Conservation (phyloP, 2,329 filamentous ascomycete genomes). For the Trichoderma afroharzianum region DNA sequence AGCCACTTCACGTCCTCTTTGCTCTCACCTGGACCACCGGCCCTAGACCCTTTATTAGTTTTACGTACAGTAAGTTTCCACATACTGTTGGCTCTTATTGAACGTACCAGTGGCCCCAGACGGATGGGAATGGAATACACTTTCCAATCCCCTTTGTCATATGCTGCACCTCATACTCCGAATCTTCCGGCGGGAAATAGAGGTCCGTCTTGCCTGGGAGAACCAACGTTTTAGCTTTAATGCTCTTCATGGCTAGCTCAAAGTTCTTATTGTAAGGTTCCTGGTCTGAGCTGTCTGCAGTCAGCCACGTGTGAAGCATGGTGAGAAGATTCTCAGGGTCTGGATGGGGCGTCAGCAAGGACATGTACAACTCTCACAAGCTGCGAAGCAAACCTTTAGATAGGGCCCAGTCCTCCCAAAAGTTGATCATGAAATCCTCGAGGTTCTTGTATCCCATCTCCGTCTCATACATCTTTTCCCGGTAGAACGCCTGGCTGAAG, state of each 20-base stretch:
- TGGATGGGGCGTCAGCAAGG: not conserved
- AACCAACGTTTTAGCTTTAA: slow-evolving; percentile 70
- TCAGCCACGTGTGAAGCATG: slow-evolving; percentile 78
- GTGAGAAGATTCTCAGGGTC: slow-evolving; percentile 71
- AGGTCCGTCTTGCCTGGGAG: slow-evolving; percentile 70
- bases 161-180: slow-evolving; percentile 63
- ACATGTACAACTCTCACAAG: not conserved
- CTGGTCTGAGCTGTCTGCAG: slow-evolving; percentile 65
- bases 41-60: slow-evolving; percentile 36
- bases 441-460: slow-evolving; percentile 62
- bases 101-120: slow-evolving; percentile 40
- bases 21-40: slow-evolving; percentile 67
- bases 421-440: slow-evolving; percentile 69
- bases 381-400: slow-evolving; percentile 48
- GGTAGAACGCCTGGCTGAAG: slow-evolving; percentile 75
- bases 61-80: not conserved
- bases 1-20: slow-evolving; percentile 70
- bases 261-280: slow-evolving; percentile 66
- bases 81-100: too few relatives aligned
- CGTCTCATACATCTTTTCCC: slow-evolving; percentile 64
- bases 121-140: slow-evolving; percentile 37
- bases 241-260: slow-evolving; percentile 60
- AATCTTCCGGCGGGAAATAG: slow-evolving; percentile 80
- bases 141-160: slow-evolving; percentile 35
- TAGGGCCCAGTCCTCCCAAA: slow-evolving; percentile 73